phyloP scores from a whole-genome alignment of 495 filamentous ascomycete genomes.

The Physcia stellaris region DNA sequence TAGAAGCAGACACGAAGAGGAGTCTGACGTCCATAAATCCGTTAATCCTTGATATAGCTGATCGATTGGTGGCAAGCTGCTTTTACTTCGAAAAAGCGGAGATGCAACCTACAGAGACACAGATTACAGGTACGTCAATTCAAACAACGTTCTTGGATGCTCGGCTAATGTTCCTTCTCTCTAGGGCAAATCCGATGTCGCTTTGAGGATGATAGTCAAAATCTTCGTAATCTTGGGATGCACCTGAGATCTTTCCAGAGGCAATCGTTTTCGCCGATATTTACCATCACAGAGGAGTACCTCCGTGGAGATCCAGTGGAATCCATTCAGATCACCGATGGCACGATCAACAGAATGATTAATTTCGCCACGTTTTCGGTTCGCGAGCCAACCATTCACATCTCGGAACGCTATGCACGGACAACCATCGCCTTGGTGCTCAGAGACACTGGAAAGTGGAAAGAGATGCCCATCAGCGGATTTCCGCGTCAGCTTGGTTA shows the following conservation, averaged over 20 bases:
- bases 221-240: not conserved
- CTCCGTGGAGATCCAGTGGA: not conserved
- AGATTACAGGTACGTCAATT: not conserved
- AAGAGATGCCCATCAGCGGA: not conserved
- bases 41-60: not conserved
- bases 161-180: not conserved
- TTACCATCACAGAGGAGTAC: not conserved
- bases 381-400: not conserved
- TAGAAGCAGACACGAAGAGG: not conserved
- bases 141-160: not conserved
- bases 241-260: not conserved
- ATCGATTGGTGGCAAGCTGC: conserved; percentile 1
- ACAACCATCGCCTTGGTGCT: not conserved
- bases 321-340: not conserved
- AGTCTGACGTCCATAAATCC: not conserved
- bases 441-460: not conserved
- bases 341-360: not conserved
- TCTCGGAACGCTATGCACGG: not conserved
- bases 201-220: not conserved
- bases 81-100: conserved; percentile 2
- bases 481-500: not conserved
- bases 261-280: not conserved
- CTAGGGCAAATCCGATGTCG: not conserved
- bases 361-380: not conserved
- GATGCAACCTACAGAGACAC: not conserved